These are phyloP conservation scores for Beauveria pseudobassiana DNA, from an alignment of 2,329 filamentous ascomycete genomes.

Conservation along the genomic window DNA sequence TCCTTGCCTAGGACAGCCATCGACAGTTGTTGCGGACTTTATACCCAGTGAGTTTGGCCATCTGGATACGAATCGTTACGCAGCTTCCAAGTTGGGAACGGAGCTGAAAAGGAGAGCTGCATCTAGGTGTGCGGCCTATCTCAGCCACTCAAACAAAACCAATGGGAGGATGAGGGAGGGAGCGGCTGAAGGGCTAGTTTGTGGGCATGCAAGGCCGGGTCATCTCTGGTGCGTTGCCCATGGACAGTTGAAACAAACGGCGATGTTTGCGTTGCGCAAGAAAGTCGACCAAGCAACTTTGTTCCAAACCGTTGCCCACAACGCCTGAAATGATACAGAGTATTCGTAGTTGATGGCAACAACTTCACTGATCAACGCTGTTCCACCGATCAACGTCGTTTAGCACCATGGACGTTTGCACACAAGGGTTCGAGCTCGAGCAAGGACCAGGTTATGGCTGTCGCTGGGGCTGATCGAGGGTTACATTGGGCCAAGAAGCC, in stretches of 20 bases:
- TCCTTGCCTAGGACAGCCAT: neutral
- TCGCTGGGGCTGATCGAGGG: slow-evolving; percentile 8
- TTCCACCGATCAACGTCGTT: too few species aligned
- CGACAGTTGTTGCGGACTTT: neutral
- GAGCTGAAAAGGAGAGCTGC: slow-evolving; percentile 9
- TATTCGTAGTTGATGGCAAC: too few species aligned
- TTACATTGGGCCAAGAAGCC: slow-evolving; percentile 7
- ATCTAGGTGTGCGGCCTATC: neutral
- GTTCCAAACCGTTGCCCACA: neutral
- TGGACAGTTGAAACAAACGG: neutral
- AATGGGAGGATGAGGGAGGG: neutral
- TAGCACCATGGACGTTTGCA: too few species aligned
- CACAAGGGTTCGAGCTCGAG: neutral
- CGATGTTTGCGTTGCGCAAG: too few species aligned
- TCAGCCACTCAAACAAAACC: neutral
- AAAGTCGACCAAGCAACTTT: neutral
- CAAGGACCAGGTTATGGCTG: neutral
- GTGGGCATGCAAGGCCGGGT: neutral
- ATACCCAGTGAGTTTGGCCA: too few species aligned
- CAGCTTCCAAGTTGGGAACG: neutral
- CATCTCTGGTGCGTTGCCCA: neutral
- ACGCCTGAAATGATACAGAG: too few species aligned
- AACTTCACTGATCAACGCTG: too few species aligned
- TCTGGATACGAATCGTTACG: too few species aligned
- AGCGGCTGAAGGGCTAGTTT: slow-evolving; percentile 4